These are phyloP conservation scores for Beauveria sp. DNA, from an alignment of 2,329 filamentous ascomycete species.

Conservation along the genomic window DNA sequence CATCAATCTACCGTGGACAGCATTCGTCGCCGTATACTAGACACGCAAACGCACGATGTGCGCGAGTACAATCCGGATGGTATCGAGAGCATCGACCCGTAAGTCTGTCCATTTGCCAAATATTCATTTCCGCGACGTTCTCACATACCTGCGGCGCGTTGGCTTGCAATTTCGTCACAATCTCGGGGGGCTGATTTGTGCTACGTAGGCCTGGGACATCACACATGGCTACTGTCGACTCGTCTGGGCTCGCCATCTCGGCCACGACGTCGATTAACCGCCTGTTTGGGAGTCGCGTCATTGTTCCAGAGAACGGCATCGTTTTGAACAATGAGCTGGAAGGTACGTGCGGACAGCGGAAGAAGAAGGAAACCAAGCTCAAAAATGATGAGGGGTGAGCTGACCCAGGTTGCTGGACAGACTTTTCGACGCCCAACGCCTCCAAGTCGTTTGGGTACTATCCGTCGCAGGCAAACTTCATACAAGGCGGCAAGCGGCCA, in stretches of 20 bases:
- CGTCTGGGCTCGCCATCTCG: slow-evolving; percentile 62
- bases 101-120: neutral
- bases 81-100: slow-evolving; percentile 44
- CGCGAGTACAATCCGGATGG: slow-evolving; percentile 38
- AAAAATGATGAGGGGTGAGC: neutral
- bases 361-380: neutral
- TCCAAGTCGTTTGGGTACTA: slow-evolving; percentile 71
- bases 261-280: slow-evolving; percentile 78
- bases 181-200: neutral
- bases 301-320: slow-evolving; percentile 75
- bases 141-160: neutral
- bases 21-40: slow-evolving; percentile 37
- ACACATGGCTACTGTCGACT: slow-evolving; percentile 61
- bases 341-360: slow-evolving; percentile 24
- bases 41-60: slow-evolving; percentile 29
- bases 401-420: neutral
- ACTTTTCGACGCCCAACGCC: slow-evolving; percentile 63
- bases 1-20: slow-evolving; percentile 50
- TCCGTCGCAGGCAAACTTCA: slow-evolving; percentile 67
- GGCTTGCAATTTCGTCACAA: neutral
- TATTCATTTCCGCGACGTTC: neutral
- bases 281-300: slow-evolving; percentile 65
- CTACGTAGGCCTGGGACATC: slow-evolving; percentile 55
- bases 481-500: slow-evolving; percentile 69
- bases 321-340: slow-evolving; percentile 59